Base-by-base conservation (phyloP, 805 yeast species). In the Zygoascus flipseniorum region DNA sequence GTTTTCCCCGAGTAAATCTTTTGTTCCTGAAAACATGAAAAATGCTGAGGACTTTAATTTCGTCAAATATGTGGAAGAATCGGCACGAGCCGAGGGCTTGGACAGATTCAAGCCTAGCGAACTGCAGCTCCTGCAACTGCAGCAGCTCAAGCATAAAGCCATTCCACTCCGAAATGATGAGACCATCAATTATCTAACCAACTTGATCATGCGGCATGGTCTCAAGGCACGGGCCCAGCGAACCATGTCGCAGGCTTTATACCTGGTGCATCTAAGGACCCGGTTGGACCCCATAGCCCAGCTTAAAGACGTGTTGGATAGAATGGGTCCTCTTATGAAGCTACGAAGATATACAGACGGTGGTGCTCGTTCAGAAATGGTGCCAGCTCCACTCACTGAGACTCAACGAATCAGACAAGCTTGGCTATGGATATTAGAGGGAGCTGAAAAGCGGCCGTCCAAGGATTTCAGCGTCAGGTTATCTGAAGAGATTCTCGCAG, bases 201-300 rank as follows among this genome's bases (percentile, higher is more conserved):
- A 89, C 66, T 76, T 89, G 72, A 82, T 93, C 56, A 93, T 93
- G 98, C 82, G 87, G 65, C 83, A 88, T 65, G 99, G 99, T 44
- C 83, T 83, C 68, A 93, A 90, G 68, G 79, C 86, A 52, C 72
- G 76, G 49, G 97, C 98, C 0, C 84, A 83, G 65, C 83, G 78
- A 61, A 75, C 77, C 48, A 75, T 93, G 53, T 78, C 84, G 51
- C 78, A 84, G 65, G 95, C 97, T 0, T 74, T 93, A 50, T 89
- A 90, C 65, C 72, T 90, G 48, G 85, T 83, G 43, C 86, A 79
- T 69, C 76, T 89, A 59, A 81, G 83, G 63, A 74, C 81, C 13
- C 79, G 96, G 68, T 65, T 75, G 60, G 92, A 93, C 66, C 98
- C 98, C 2, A 83, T 90, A 23, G 78, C 78, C 45, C 76, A 86